These are phyloP conservation scores for Podila epigama DNA, from an alignment of 192 early-diverging fungal genomes.

Conservation along the genomic window DNA sequence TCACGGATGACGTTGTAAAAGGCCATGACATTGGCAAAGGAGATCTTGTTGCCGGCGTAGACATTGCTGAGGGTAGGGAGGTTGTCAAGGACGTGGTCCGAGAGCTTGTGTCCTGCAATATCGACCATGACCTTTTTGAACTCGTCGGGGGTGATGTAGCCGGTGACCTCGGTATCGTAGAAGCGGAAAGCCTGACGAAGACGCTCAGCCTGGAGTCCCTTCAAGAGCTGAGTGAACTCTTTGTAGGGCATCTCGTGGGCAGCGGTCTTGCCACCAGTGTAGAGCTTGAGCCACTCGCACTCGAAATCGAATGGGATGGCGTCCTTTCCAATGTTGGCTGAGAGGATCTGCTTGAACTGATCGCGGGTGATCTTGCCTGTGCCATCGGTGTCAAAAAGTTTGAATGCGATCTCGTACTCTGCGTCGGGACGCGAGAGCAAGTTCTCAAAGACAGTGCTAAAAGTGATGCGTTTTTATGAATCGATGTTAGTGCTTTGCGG, in stretches of 20 bases:
- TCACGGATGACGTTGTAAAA: slow-evolving; percentile 68
- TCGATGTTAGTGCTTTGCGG: neutral
- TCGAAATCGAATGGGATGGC: slow-evolving; percentile 74
- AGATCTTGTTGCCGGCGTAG: slow-evolving; percentile 67
- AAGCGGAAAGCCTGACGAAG: slow-evolving; percentile 75
- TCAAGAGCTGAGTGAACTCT: slow-evolving; percentile 75
- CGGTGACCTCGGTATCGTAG: slow-evolving; percentile 70
- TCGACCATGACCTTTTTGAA: slow-evolving; percentile 69
- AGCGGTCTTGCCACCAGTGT: slow-evolving; percentile 62
- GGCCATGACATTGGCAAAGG: slow-evolving; percentile 68
- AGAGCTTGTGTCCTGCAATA: slow-evolving; percentile 71
- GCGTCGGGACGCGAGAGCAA: slow-evolving; percentile 71
- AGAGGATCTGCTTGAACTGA: slow-evolving; percentile 72
- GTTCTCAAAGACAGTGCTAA: slow-evolving; percentile 63
- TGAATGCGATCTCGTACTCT: slow-evolving; percentile 77
- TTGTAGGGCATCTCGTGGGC: slow-evolving; percentile 69
- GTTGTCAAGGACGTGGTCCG: slow-evolving; percentile 67
- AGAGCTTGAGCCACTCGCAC: slow-evolving; percentile 77
- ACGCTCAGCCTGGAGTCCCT: slow-evolving; percentile 73
- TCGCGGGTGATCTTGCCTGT: slow-evolving; percentile 69
- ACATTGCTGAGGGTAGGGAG: slow-evolving; percentile 66
- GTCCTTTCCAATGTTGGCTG: slow-evolving; percentile 57
- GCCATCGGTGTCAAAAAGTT: slow-evolving; percentile 66
- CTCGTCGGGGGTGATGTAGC: slow-evolving; percentile 65
- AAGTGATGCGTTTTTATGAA: too few species aligned